Conservation (phyloP, 2,329 filamentous ascomycete species). For the Cladosporium sp. region DNA sequence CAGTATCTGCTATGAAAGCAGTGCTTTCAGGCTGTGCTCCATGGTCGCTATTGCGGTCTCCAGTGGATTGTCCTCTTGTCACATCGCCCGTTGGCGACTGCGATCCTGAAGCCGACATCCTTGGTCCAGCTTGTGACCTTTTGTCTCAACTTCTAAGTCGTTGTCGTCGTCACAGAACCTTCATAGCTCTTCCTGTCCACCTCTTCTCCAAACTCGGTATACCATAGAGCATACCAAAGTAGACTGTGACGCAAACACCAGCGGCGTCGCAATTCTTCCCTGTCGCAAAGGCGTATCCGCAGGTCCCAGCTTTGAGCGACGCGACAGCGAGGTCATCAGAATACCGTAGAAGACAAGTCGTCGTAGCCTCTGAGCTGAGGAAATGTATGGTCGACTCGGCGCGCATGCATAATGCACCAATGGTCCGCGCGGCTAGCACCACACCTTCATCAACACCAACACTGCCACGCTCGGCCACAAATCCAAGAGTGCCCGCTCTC, state of each 20-base stretch:
- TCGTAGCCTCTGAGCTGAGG: neutral
- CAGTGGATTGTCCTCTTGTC: neutral
- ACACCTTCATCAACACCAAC: constrained; percentile 10
- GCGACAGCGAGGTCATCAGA: neutral
- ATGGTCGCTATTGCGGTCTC: neutral
- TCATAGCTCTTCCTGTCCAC: neutral
- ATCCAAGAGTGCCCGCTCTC: neutral
- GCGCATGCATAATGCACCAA: constrained; percentile 8
- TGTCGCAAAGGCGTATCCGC: neutral
- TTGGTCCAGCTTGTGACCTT: neutral
- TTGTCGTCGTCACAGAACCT: neutral
- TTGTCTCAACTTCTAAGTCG: neutral
- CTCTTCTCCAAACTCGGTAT: neutral
- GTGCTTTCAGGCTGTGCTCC: neutral
- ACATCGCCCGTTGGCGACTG: constrained; percentile 6
- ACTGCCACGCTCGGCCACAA: constrained; percentile 8
- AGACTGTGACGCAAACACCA: neutral
- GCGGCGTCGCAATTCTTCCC: neutral
- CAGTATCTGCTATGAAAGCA: neutral
- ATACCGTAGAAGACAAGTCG: neutral
- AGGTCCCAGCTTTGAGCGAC: neutral
- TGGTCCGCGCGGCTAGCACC: constrained; percentile 11
- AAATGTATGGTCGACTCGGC: neutral
- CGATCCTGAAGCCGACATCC: constrained; percentile 3
- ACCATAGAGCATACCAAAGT: neutral